A percentile compares a stretch with the other conserved stretches of the same genome.
These are phyloP conservation scores for Copromyces sp. DNA, from an alignment of 495 filamentous ascomycete genomes.

Conservation along the genomic window DNA sequence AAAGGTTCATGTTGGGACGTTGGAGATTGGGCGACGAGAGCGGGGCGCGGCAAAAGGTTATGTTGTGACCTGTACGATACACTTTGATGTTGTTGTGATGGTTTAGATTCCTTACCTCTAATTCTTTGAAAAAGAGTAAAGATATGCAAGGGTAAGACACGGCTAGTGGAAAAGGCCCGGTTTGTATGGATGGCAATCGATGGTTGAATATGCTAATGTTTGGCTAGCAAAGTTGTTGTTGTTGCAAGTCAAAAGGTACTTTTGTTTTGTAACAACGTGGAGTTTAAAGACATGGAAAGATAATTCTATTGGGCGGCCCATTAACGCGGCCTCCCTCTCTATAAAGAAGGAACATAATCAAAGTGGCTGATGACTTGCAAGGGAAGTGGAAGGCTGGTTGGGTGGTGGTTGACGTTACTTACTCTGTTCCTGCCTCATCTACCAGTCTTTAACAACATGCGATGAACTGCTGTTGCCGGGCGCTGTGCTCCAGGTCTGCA, in stretches of 20 bases:
- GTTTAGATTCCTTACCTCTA: not conserved
- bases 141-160: not conserved
- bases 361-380: not conserved
- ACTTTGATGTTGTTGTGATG: not conserved
- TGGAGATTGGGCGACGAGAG: not conserved
- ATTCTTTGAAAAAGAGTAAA: not conserved
- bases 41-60: not conserved
- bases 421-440: not conserved
- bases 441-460: not conserved
- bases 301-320: not conserved
- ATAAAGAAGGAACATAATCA: not conserved
- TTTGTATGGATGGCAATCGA: not conserved
- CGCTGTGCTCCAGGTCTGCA: not conserved
- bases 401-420: not conserved
- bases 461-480: not conserved
- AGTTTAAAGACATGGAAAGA: not conserved
- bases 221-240: not conserved
- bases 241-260: not conserved
- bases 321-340: not conserved
- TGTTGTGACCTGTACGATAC: not conserved
- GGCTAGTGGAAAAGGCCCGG: not conserved
- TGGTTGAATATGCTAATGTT: not conserved
- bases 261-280: not conserved
- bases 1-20: not conserved
- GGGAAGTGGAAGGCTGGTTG: not conserved